Evolutionary conservation across 495 filamentous ascomycete genomes (phyloP).

Genomic region (Xylaria cubensis): DNA sequence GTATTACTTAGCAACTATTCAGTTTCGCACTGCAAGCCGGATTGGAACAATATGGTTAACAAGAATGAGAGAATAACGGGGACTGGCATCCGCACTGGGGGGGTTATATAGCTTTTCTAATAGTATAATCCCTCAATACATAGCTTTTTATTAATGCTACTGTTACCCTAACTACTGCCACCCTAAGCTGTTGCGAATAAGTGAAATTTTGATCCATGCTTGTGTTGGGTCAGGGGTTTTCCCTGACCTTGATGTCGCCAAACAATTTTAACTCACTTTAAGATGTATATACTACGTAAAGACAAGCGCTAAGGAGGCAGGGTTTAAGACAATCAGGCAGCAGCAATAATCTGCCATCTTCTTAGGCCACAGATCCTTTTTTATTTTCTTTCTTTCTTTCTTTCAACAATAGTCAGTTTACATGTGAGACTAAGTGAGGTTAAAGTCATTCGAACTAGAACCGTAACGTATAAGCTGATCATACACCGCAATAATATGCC

Average conservation of each 20-base stretch:
- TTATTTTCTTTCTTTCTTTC: no score
- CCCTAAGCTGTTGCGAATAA: neutral
- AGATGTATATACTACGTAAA: no score
- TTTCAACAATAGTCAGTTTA: no score
- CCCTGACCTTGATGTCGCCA: neutral
- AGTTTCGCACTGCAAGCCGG: neutral
- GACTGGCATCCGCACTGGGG: neutral
- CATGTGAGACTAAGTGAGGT: no score
- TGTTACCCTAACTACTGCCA: neutral
- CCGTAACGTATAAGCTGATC: no score
- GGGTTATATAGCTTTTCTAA: neutral
- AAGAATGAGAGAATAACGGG: neutral
- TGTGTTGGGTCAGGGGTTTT: neutral
- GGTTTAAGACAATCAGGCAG: no score
- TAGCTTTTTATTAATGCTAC: slow-evolving; percentile 4
- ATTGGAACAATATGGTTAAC: neutral
- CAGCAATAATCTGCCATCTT: no score
- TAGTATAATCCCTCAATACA: neutral
- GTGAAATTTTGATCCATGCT: neutral
- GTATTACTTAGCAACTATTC: neutral
- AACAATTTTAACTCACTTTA: neutral
- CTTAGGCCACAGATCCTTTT: no score
- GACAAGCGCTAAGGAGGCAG: no score
- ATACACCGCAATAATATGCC: no score
- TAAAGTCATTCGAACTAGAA: no score